Percentiles rank a stretch among this genome's conserved stretches.
Conservation (phyloP, 768 basidiomycete genomes). For the Hygrophoropsis aurantiaca region DNA sequence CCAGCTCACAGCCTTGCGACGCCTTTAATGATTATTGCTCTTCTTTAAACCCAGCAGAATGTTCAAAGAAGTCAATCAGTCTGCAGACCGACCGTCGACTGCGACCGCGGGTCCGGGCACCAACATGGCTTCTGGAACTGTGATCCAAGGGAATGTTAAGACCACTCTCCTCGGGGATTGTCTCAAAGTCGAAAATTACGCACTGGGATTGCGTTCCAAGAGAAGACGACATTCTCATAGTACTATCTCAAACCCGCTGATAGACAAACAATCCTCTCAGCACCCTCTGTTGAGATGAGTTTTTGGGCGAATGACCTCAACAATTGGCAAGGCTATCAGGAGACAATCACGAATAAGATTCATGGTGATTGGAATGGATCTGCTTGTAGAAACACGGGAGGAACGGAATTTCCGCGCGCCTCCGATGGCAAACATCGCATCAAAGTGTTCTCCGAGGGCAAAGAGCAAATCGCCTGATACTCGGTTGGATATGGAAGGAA, state of each 20-base stretch:
- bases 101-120: constrained; percentile 2
- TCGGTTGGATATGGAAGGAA: background rate
- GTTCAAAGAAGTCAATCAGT: background rate
- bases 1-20: too few relatives aligned
- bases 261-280: too few relatives aligned
- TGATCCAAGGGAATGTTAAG: constrained; percentile 1
- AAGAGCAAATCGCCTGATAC: background rate
- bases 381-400: background rate
- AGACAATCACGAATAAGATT: constrained; percentile 5
- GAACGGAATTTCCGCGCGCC: constrained; percentile 4
- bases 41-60: too few relatives aligned
- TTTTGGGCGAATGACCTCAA: too few relatives aligned
- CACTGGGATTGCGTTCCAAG: constrained; percentile 1
- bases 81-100: background rate
- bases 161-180: background rate
- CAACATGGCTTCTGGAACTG: background rate
- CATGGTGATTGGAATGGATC: too few relatives aligned
- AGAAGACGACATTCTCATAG: too few relatives aligned
- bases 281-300: too few relatives aligned
- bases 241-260: too few relatives aligned
- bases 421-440: background rate
- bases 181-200: background rate
- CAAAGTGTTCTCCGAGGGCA: background rate
- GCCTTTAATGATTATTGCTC: too few relatives aligned
- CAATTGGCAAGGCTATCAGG: background rate